phyloP scores from a whole-genome alignment of 208 protist species.

The Trypanosoma caninum region DNA sequence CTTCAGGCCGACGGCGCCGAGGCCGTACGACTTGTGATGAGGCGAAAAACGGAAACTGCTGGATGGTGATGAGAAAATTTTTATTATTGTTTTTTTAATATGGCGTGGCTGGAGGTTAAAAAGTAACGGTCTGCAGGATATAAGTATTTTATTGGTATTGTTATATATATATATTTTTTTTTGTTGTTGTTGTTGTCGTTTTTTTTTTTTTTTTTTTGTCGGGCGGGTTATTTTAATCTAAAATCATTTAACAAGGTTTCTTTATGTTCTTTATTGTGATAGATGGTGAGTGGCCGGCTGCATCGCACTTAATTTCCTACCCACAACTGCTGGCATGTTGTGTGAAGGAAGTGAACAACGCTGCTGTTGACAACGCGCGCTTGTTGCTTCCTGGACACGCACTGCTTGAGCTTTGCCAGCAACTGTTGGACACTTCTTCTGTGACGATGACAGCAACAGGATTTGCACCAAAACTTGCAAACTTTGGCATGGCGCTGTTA shows the following conservation, averaged over 20 bases:
- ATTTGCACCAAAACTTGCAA: constrained; percentile 24
- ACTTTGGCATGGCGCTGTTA: constrained; percentile 25
- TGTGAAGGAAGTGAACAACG: constrained; percentile 3
- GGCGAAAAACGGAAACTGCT: constrained; percentile 23
- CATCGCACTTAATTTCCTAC: constrained; percentile 11
- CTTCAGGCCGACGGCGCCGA: constrained; percentile 31
- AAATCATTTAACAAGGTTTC: no score
- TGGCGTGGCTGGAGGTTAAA: background rate
- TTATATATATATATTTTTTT: constrained; percentile 5
- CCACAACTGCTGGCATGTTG: constrained; percentile 20
- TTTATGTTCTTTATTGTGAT: constrained; percentile 34
- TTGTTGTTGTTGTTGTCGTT: constrained; percentile 4
- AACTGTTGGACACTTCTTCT: constrained; percentile 7
- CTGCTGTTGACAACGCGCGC: constrained; percentile 1
- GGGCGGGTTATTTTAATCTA: background rate
- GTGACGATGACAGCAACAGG: constrained; percentile 12
- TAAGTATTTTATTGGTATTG: background rate
- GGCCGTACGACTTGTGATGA: constrained; percentile 33
- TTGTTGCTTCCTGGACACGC: constrained; percentile 3
- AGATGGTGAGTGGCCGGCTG: constrained; percentile 17
- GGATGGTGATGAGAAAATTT: constrained; percentile 31
- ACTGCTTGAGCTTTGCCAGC: constrained; percentile 13
- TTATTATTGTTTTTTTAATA: background rate
- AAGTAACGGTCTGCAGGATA: background rate
- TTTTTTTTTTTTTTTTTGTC: background rate